A percentile compares a stretch with the other conserved stretches of the same genome.
Evolutionary conservation across 1,139 yeast genomes (phyloP).

Genomic region (Debaryomycetaceae sp.): DNA sequence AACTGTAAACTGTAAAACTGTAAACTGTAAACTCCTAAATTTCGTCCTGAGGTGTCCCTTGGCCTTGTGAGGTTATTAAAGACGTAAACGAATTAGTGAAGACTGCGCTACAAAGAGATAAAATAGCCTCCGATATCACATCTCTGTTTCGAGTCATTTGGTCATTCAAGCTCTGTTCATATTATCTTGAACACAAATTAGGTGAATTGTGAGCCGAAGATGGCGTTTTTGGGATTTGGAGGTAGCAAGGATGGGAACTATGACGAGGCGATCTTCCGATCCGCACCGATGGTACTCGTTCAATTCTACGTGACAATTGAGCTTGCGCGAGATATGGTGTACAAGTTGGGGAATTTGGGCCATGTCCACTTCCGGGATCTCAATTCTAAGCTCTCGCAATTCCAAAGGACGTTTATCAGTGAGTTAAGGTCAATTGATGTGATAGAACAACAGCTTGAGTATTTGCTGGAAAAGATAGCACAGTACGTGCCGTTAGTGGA

Average conservation of each 20-base stretch:
- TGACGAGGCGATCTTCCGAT: constrained; percentile 43
- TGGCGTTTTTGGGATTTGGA: constrained; percentile 1
- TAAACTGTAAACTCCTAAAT: background rate
- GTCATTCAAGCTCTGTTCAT: too few relatives aligned
- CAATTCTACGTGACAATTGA: constrained; percentile 93
- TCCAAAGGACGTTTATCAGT: constrained; percentile 82
- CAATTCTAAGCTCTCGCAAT: constrained; percentile 72
- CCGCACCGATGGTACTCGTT: constrained; percentile 93
- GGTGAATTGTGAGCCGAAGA: background rate
- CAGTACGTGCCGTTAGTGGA: constrained; percentile 14
- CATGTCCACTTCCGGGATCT: constrained; percentile 87
- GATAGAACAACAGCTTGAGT: constrained; percentile 27
- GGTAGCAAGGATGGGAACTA: constrained; percentile 2
- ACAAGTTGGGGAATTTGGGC: constrained; percentile 77
- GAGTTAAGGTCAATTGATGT: constrained; percentile 62
- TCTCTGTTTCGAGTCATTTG: too few relatives aligned
- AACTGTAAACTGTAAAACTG: too few relatives aligned
- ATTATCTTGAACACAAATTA: background rate
- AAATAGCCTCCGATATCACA: background rate
- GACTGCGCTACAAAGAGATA: background rate
- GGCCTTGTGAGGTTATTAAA: too few relatives aligned
- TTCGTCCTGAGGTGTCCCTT: background rate
- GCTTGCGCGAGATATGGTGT: constrained; percentile 81
- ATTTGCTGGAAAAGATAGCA: constrained; percentile 33
- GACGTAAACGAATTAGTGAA: too few relatives aligned